Evolutionary conservation across 2,329 filamentous ascomycete genomes (phyloP).

Genomic region (Xylariaceae sp.): DNA sequence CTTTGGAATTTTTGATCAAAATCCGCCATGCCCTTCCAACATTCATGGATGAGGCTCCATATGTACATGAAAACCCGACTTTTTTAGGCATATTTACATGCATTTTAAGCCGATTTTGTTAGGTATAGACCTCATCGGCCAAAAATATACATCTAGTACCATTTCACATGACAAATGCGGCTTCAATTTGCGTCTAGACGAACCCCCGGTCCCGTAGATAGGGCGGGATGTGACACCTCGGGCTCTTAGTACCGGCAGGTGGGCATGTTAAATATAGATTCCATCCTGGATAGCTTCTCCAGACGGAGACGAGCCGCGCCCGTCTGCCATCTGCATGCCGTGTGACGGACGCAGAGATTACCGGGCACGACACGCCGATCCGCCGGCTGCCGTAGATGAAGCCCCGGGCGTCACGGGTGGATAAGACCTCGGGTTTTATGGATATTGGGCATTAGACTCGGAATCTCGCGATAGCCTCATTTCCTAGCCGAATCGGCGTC

Average conservation of each 20-base stretch:
- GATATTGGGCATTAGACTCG: conserved; percentile 2
- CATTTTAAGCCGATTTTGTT: neutral
- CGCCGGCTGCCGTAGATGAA: neutral
- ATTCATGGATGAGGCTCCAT: no score
- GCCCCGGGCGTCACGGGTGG: neutral
- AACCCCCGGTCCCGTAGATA: neutral
- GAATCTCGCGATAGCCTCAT: conserved; percentile 16
- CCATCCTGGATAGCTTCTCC: neutral
- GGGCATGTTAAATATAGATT: neutral
- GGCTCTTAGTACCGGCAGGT: neutral
- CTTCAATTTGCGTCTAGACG: neutral
- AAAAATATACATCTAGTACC: no score
- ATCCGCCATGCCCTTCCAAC: no score
- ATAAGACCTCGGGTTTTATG: neutral
- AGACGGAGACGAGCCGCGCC: neutral
- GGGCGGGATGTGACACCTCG: neutral
- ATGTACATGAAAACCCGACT: no score
- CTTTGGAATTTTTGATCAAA: neutral
- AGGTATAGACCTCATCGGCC: no score
- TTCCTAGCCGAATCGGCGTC: neutral
- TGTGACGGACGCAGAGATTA: neutral
- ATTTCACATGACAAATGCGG: neutral
- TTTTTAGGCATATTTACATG: neutral
- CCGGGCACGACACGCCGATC: neutral
- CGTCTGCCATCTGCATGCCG: neutral